Percentiles rank a stretch among this genome's conserved stretches.
phyloP scores from a whole-genome alignment of 257 asterid species.

The Salvia rosmarinus region DNA sequence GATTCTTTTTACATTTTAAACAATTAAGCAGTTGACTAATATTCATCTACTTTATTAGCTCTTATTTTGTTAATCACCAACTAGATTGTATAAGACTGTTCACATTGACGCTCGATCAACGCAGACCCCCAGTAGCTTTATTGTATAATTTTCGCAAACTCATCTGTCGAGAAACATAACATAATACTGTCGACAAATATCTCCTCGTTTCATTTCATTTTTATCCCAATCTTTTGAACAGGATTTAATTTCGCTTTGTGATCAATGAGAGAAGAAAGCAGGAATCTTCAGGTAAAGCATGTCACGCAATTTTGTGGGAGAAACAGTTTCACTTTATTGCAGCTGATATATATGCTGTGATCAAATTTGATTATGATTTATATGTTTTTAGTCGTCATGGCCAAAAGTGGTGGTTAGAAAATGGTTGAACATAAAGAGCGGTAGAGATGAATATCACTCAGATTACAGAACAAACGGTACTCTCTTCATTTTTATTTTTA shows the following conservation, averaged over 20 bases:
- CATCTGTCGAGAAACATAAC: not conserved
- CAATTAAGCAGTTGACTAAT: slow-evolving; percentile 39
- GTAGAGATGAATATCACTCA: slow-evolving; percentile 63
- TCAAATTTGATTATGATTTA: not conserved
- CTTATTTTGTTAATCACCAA: slow-evolving; percentile 26
- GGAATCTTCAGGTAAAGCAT: slow-evolving; percentile 46
- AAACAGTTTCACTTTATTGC: not conserved
- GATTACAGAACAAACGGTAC: slow-evolving; percentile 58
- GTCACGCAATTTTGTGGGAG: no score
- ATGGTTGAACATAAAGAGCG: slow-evolving; percentile 64
- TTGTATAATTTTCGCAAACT: slow-evolving; percentile 22
- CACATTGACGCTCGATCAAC: not conserved
- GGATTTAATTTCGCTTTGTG: slow-evolving; percentile 29
- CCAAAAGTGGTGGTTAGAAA: slow-evolving; percentile 65
- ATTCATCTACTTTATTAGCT: slow-evolving; percentile 18
- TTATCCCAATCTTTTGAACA: slow-evolving; percentile 25
- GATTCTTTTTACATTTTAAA: slow-evolving; percentile 38
- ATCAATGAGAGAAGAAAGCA: slow-evolving; percentile 60
- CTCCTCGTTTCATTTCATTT: slow-evolving; percentile 20
- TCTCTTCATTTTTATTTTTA: not conserved
- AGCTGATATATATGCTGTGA: not conserved
- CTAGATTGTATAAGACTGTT: slow-evolving; percentile 22
- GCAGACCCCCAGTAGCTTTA: slow-evolving; percentile 26
- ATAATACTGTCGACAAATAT: slow-evolving; percentile 18
- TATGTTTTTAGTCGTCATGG: slow-evolving; percentile 61